These are phyloP conservation scores for Rhynchospora pubera DNA, from an alignment of 176 grass and related monocot genomes.

Conservation along the genomic window DNA sequence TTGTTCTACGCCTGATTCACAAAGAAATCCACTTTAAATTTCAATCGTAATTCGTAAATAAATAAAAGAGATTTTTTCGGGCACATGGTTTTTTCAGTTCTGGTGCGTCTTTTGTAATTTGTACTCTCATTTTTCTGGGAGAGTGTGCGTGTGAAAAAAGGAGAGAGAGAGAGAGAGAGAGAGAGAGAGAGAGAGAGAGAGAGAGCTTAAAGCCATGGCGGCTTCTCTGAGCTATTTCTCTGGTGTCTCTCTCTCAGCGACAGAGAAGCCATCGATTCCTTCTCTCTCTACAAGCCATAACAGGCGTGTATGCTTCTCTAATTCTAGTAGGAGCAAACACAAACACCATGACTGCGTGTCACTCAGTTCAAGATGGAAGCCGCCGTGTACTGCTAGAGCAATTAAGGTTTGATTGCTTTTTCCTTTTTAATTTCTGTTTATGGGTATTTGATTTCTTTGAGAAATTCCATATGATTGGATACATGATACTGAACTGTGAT, in stretches of 20 bases:
- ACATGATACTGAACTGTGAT: not conserved
- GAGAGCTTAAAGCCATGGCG: not conserved
- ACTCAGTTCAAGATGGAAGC: not conserved
- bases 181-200: conserved; percentile 5
- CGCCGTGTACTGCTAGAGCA: not conserved
- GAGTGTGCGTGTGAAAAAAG: not conserved
- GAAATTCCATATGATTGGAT: not conserved
- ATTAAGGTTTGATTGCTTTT: not conserved
- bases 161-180: not conserved
- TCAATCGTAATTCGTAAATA: not conserved
- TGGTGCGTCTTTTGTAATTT: not conserved
- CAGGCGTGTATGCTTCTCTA: not conserved
- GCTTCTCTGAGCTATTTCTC: conserved; percentile 18
- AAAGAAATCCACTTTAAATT: not conserved
- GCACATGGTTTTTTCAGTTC: no score
- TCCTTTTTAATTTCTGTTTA: not conserved
- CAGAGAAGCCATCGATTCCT: conserved; percentile 3
- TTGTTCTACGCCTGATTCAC: not conserved
- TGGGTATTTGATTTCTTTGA: not conserved
- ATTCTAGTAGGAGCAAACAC: not conserved
- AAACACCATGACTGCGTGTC: not conserved
- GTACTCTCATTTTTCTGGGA: no score
- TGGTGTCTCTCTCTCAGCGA: conserved; percentile 1
- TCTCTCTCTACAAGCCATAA: not conserved
- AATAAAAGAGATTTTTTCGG: not conserved